phyloP scores from a whole-genome alignment of 164 flowering plant species.

The Sedum album region DNA sequence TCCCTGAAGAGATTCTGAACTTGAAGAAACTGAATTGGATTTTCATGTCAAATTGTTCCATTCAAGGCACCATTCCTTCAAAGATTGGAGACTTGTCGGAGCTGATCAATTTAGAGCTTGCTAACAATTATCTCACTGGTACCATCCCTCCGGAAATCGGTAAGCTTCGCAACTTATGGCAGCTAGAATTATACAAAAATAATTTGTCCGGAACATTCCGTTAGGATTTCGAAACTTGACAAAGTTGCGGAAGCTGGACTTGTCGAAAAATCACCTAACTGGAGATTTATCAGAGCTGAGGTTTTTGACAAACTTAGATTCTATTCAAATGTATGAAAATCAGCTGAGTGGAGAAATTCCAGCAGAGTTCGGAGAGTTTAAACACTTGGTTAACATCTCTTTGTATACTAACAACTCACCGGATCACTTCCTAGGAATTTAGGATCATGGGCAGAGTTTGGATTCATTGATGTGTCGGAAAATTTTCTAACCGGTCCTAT shows the following conservation, averaged over 20 bases:
- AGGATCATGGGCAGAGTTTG: slow-evolving; percentile 75
- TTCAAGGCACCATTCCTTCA: slow-evolving; percentile 52
- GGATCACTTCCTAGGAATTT: slow-evolving; percentile 64
- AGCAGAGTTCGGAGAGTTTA: slow-evolving; percentile 51
- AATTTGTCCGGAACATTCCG: slow-evolving; percentile 52
- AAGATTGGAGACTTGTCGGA: slow-evolving; percentile 49
- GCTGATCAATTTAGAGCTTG: slow-evolving; percentile 49
- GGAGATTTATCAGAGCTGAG: slow-evolving; percentile 48
- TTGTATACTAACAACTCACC: slow-evolving; percentile 53
- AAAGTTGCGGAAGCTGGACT: slow-evolving; percentile 39
- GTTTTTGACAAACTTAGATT: slow-evolving; percentile 23
- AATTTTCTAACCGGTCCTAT: slow-evolving; percentile 66
- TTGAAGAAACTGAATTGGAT: slow-evolving; percentile 33
- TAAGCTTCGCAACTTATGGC: slow-evolving; percentile 56
- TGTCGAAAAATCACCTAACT: slow-evolving; percentile 31
- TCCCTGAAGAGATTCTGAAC: slow-evolving; percentile 26
- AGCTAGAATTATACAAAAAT: slow-evolving; percentile 64
- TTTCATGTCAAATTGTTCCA: slow-evolving; percentile 41
- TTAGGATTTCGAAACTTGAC: slow-evolving; percentile 50
- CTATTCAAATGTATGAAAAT: slow-evolving; percentile 47
- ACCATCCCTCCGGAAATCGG: slow-evolving; percentile 49
- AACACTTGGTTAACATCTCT: slow-evolving; percentile 51
- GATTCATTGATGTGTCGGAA: slow-evolving; percentile 70
- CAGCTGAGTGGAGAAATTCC: slow-evolving; percentile 45
- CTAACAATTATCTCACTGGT: slow-evolving; percentile 45